Conservation (phyloP, 164 flowering plant species). For the Chloranthus sessilifolius region DNA sequence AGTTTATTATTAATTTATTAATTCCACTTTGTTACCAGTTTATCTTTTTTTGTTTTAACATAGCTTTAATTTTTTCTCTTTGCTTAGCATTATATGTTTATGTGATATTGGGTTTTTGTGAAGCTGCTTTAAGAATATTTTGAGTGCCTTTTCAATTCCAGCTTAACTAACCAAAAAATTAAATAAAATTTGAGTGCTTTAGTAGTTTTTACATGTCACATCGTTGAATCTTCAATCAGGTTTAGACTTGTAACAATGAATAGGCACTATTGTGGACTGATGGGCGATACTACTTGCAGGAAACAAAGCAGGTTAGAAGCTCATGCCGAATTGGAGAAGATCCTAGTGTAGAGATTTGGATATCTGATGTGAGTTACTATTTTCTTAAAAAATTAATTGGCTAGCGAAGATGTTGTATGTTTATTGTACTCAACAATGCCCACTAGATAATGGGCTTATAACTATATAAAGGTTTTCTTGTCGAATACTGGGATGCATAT, state of each 20-base stretch:
- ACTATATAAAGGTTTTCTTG: neutral
- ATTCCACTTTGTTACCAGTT: no score
- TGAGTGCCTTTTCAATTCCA: no score
- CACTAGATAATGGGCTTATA: neutral
- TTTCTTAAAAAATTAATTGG: neutral
- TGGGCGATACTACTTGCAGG: conserved; percentile 95
- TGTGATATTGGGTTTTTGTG: no score
- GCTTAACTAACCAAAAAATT: no score
- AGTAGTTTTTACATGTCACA: no score
- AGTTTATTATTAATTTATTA: no score
- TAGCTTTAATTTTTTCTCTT: no score
- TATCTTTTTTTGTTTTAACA: no score
- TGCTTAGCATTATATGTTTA: no score
- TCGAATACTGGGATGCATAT: neutral
- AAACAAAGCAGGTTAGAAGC: conserved; percentile 81
- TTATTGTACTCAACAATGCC: neutral
- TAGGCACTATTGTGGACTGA: conserved; percentile 92
- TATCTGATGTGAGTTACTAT: conserved; percentile 64
- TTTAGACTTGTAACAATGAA: conserved; percentile 66
- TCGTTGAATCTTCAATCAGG: conserved; percentile 36
- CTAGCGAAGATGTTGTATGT: neutral
- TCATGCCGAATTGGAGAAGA: conserved; percentile 95
- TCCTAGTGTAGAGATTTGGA: conserved; percentile 76
- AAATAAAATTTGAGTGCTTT: no score
- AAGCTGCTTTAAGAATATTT: no score